Percentiles rank a stretch among this genome's conserved stretches.
phyloP scores from a whole-genome alignment of 805 yeast species.

The Schwanniomyces sp. region DNA sequence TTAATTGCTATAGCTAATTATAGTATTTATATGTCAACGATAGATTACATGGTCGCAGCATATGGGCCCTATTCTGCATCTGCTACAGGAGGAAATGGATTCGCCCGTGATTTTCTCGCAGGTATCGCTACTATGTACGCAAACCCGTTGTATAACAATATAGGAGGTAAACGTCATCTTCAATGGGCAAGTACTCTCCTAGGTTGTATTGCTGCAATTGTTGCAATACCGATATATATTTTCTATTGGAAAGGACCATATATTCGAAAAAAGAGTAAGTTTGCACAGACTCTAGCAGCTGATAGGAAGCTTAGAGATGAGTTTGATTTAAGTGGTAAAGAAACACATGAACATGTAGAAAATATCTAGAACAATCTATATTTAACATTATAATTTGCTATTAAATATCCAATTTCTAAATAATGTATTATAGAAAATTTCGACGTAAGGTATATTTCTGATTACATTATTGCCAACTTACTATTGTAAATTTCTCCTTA shows the following conservation, averaged over 20 bases:
- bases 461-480: no score
- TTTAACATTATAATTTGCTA: no score
- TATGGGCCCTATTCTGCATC: slow-evolving; percentile 45
- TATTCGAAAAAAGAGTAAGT: slow-evolving; percentile 31
- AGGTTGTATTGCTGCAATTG: slow-evolving; percentile 32
- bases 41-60: slow-evolving; percentile 43
- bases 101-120: slow-evolving; percentile 41
- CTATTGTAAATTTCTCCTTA: no score
- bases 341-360: neutral
- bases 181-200: slow-evolving; percentile 42
- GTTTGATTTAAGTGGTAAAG: neutral
- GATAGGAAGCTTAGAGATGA: slow-evolving; percentile 14
- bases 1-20: slow-evolving; percentile 40
- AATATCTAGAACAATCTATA: neutral
- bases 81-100: slow-evolving; percentile 45
- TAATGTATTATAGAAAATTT: no score
- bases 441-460: no score
- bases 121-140: slow-evolving; percentile 40
- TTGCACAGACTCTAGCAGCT: slow-evolving; percentile 38
- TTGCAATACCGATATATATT: slow-evolving; percentile 35
- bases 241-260: slow-evolving; percentile 42
- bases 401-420: no score
- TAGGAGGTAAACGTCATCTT: slow-evolving; percentile 25
- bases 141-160: slow-evolving; percentile 35
- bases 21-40: slow-evolving; percentile 44